Base-by-base conservation (phyloP, 805 yeast genomes). In the Nakazawaea populi region DNA sequence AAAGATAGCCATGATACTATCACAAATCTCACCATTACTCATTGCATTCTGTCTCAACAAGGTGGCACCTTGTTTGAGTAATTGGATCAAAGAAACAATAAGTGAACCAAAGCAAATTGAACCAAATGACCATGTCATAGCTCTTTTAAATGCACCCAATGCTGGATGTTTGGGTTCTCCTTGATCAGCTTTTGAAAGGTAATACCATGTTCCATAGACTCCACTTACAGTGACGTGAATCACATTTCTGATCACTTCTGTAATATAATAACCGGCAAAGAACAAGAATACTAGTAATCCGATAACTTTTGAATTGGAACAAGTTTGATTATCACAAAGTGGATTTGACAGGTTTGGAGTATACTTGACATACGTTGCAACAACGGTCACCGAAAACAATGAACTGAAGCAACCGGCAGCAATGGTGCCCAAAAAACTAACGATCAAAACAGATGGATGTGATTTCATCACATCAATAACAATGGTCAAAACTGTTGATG, bases 151-250 rank as follows among this genome's bases (percentile, higher is more conserved):
- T 2, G 96, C 84, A 2, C 94, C 90, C 54, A 83, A 70, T 0
- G 95, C 94, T 3, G 96, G 92, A 72, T 78, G 76, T 58, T 63
- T 75, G 34, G 96, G 96, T 41, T 45, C 52, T 11, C 52, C 52
- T 44, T 49, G 52, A 27, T 49, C 52, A 10, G 89, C 79, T 50
- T 74, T 74, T 18, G 86, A 77, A 66, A 87, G 77, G 67, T 89
- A 91, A 67, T 88, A 90, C 97, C 97, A 91, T 7, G 92, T 79
- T 8, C 97, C 97, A 63, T 79, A 91, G 18, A 89, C 81, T 29
- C 96, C 96, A 28, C 92, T 76, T 44, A 89, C 82, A 1, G 90
- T 80, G 27, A 85, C 87, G 61, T 91, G 96, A 37, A 89, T 83
- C 12, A 87, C 75, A 59, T 87, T 89, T 67, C 83, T 82, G 52